Base-by-base conservation (phyloP, 2,329 filamentous ascomycete species). In the Fusarium globosum region DNA sequence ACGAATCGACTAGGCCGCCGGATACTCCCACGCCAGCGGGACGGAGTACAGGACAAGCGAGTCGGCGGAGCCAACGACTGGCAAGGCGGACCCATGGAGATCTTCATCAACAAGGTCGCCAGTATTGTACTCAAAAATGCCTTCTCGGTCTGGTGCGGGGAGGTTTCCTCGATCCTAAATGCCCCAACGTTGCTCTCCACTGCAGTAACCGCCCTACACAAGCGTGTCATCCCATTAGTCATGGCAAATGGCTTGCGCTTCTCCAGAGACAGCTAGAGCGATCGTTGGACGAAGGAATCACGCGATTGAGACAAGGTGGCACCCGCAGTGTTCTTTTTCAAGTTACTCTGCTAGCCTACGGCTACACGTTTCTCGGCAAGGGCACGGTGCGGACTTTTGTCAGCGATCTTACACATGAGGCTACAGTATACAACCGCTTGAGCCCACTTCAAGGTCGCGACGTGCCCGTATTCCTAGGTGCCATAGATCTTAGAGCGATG, bases 221-320 rank as follows among this genome's bases (percentile, higher is more conserved):
- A 3, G n/a, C 15, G 4, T 3, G 42, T 4, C n/a, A 45, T 45
- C 23, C 42, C 5, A 0, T 45, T 0, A 45, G 42, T 45, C 16
- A 45, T 4, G 1, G 23, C 11, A 13, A 45, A 45, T 45, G 23
- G 42, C 42, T 45, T 45, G 16, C 16, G 23, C 42, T 45, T 45
- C 1, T 45, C 0, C 23, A 2, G 1, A 2, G 20, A 45, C 23
- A 45, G n/a, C 0, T 45, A 13, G 0, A 45, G 42, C 23, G 2
- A 26, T 45, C 23, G 16, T 2, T 45, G 0, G 42, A 45, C 23
- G 23, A 45, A 2, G 23, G 42, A 2, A 45, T 45, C 0, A 45
- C 16, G 42, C 42, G 7, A 3, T 6, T 45, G 1, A 0, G 1
- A 45, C 23, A 45, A 45, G 0, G 16, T 45, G 16, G 42, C 11